These are phyloP conservation scores for Cytospora schulzeri DNA, from an alignment of 2,329 filamentous ascomycete species.

Conservation along the genomic window DNA sequence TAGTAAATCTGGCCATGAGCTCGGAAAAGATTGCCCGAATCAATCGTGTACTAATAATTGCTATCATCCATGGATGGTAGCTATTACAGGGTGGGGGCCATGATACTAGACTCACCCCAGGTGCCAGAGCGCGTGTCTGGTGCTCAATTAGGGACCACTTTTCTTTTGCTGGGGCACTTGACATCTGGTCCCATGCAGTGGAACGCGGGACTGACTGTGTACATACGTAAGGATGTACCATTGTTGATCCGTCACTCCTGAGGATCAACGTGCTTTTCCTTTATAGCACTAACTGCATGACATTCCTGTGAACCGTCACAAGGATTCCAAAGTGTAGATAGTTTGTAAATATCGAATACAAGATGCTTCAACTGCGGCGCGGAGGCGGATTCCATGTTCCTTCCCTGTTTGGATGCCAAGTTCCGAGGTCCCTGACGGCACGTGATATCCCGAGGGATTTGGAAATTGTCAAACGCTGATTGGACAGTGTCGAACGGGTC, in stretches of 20 bases:
- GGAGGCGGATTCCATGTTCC: neutral
- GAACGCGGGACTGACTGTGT: neutral
- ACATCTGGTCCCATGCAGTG: neutral
- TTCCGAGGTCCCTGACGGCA: conserved; percentile 4
- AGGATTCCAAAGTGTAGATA: neutral
- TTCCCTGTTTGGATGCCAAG: neutral
- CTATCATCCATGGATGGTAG: no score
- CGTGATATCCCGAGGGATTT: conserved; percentile 10
- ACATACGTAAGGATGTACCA: neutral
- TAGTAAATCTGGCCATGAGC: no score
- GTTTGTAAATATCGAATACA: neutral
- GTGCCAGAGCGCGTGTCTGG: no score
- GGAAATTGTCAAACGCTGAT: conserved; percentile 16
- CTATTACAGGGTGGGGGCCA: neutral
- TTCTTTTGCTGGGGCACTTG: no score
- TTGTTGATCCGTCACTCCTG: neutral
- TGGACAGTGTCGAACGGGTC: conserved; percentile 2
- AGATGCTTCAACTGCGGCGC: neutral
- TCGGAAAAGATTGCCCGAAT: no score
- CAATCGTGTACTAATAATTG: no score
- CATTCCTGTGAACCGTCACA: neutral
- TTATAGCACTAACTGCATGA: neutral
- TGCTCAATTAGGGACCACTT: no score
- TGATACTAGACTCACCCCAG: neutral
- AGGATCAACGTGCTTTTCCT: neutral